Conservation (phyloP, 208 protist genomes). For the Wallacemonas rigidus region DNA sequence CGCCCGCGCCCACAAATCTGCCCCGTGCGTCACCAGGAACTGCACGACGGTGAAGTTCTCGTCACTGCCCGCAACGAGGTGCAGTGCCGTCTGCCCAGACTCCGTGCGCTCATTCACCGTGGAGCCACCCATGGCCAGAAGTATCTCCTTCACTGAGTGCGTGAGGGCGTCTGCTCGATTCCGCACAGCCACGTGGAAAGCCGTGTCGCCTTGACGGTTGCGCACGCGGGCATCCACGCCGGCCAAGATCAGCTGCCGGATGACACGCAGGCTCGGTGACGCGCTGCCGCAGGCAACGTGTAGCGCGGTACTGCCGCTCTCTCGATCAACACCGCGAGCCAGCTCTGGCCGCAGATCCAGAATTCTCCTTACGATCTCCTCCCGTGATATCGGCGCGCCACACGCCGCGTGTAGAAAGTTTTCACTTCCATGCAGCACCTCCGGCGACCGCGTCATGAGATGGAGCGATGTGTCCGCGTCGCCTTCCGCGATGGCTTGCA, state of each 20-base stretch:
- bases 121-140: slow-evolving; percentile 32
- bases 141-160: slow-evolving; percentile 36
- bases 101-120: slow-evolving; percentile 43
- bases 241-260: slow-evolving; percentile 32
- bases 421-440: slow-evolving; percentile 32
- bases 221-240: slow-evolving; percentile 8
- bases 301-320: slow-evolving; percentile 45
- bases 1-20: slow-evolving; percentile 17
- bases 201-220: slow-evolving; percentile 38
- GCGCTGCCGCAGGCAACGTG: slow-evolving; percentile 40
- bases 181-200: slow-evolving; percentile 48
- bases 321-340: slow-evolving; percentile 30
- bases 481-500: slow-evolving; percentile 33
- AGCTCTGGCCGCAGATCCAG: slow-evolving; percentile 40
- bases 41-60: slow-evolving; percentile 23
- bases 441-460: slow-evolving; percentile 26
- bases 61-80: slow-evolving; percentile 40
- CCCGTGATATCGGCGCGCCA: background rate
- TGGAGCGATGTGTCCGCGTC: slow-evolving; percentile 30
- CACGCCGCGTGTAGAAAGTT: slow-evolving; percentile 48
- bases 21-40: slow-evolving; percentile 35
- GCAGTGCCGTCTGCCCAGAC: slow-evolving; percentile 37
- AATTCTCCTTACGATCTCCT: slow-evolving; percentile 28
- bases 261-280: slow-evolving; percentile 23
- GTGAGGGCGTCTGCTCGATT: slow-evolving; percentile 25